Conservation (phyloP, 257 asterid genomes). For the Solanum medicagineum region DNA sequence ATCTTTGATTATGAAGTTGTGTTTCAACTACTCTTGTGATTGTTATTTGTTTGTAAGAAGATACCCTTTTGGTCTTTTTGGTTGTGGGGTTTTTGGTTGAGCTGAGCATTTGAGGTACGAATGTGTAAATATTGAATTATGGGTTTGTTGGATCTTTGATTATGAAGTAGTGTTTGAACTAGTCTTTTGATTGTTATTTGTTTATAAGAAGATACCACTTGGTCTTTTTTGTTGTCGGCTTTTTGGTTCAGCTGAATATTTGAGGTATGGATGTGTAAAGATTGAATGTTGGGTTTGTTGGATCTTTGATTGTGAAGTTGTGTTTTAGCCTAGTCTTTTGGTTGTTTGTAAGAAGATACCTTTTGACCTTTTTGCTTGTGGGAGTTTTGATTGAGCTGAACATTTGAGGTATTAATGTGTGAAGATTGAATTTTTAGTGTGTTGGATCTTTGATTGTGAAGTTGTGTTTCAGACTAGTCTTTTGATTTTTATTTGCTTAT, state of each 20-base stretch:
- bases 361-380: neutral
- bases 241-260: neutral
- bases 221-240: no score
- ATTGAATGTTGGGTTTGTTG: neutral
- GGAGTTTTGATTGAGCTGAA: neutral
- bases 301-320: neutral
- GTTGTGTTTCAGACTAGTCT: neutral
- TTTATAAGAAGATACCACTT: neutral
- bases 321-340: neutral
- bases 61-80: neutral
- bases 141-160: neutral
- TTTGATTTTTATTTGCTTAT: neutral
- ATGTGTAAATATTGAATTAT: neutral
- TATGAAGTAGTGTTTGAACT: neutral
- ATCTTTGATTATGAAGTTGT: neutral
- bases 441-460: constrained; percentile 1
- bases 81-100: neutral
- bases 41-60: neutral
- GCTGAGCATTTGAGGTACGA: neutral
- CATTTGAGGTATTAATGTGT: neutral
- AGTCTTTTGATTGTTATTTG: neutral
- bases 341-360: neutral
- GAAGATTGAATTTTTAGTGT: neutral
- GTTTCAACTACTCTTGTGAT: neutral
- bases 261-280: neutral